Evolutionary conservation across 495 filamentous ascomycete genomes (phyloP), one percentile per base, ranked within the genome.

Genomic region (Cryomyces minteri): DNA sequence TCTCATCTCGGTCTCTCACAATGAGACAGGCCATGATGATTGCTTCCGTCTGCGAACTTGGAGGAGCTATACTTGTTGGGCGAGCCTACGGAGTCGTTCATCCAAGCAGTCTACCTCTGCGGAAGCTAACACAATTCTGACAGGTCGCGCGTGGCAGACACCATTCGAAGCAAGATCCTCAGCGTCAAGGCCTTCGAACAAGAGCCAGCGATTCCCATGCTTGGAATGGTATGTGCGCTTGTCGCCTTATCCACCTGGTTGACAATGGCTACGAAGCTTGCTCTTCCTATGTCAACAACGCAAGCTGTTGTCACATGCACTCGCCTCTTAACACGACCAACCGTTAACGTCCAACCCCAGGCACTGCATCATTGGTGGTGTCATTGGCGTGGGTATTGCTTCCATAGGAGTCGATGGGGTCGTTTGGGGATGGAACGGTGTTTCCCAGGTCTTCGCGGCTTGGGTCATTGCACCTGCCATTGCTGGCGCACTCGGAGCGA

Each of bases 311-410:
- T 2, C 18, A 25, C 18, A 2, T 1, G 34, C 9, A 38, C 12
- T 9, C 9, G 3, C 34, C 34, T 38, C 12, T n/a, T 9, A 14
- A 38, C 34, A 38, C 12, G 34, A 9, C 34, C 34, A 38, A 38
- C 34, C 12, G 2, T 10, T 38, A 3, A 38, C 1, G n/a, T n/a
- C n/a, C n/a, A 37, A 37, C 7, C 34, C 9, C 3, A 10, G 34
- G 34, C 48, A 52, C 40, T 43, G 7, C 10, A 55, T 55, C 42
- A 49, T 52, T 46, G 52, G 52, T 4, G 50, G 52, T 45, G 68
- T 77, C 9, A 74, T 74, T 39, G 72, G 45, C 7, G 12, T 44
- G 6, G 45, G 45, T 1, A 31, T 47, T 33, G 45, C 45, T 9
- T 6, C 40, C 12, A 1, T 47, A 11, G 45, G 45, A 30, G 45